A percentile compares a stretch with the other conserved stretches of the same genome.
Conservation (phyloP, 768 basidiomycete species). For the Hortiboletus campestris region DNA sequence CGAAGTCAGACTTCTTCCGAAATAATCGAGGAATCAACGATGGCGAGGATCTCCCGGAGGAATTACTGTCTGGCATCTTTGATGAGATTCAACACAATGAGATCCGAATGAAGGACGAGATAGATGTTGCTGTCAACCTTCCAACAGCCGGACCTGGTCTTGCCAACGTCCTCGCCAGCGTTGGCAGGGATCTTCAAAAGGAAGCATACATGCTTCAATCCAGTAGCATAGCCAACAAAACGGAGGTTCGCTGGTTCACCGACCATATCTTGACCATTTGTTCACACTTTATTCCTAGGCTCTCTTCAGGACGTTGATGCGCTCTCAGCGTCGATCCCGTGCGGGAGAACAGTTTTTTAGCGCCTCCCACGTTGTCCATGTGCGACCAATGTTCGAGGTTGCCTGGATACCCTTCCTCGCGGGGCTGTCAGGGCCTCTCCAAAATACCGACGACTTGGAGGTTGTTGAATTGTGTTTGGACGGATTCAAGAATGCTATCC, state of each 20-base stretch:
- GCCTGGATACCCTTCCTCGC: slow-evolving; percentile 99
- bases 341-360: slow-evolving; percentile 89
- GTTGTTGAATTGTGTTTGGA: slow-evolving; percentile 89
- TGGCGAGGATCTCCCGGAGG: slow-evolving; percentile 82
- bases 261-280: neutral
- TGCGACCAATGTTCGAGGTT: slow-evolving; percentile 98
- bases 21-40: slow-evolving; percentile 99
- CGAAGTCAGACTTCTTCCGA: slow-evolving; percentile 84
- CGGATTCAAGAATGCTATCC: slow-evolving; percentile 96
- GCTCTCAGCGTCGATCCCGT: slow-evolving; percentile 83
- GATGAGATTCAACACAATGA: slow-evolving; percentile 92
- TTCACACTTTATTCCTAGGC: slow-evolving; percentile 48
- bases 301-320: slow-evolving; percentile 88
- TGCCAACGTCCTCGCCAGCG: slow-evolving; percentile 78
- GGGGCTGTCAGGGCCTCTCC: slow-evolving; percentile 89
- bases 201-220: slow-evolving; percentile 96
- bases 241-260: slow-evolving; percentile 60
- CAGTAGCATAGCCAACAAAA: slow-evolving; percentile 94
- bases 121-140: slow-evolving; percentile 54
- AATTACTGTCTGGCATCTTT: slow-evolving; percentile 72
- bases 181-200: slow-evolving; percentile 91
- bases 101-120: slow-evolving; percentile 98
- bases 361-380: slow-evolving; percentile 94
- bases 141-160: slow-evolving; percentile 62
- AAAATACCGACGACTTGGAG: slow-evolving; percentile 93